Conservation (phyloP, 2,329 filamentous ascomycete genomes). For the Penicillium sp. region DNA sequence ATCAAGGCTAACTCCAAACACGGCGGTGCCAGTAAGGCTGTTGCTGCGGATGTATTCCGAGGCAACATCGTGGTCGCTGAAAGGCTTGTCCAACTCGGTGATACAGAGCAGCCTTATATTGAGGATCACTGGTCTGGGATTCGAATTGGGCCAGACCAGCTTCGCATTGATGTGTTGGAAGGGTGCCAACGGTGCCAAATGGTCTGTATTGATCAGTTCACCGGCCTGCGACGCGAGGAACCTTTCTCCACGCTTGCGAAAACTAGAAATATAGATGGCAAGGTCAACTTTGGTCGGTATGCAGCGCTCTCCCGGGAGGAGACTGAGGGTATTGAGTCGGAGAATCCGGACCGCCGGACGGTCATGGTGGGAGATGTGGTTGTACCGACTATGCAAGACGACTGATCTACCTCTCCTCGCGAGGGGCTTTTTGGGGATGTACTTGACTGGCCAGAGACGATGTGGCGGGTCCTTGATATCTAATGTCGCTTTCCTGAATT, state of each 20-base stretch:
- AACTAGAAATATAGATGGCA: slow-evolving; percentile 76
- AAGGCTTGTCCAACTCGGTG: slow-evolving; percentile 43
- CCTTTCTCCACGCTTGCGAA: slow-evolving; percentile 86
- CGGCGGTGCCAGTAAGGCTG: slow-evolving; percentile 51
- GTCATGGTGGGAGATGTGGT: slow-evolving; percentile 44
- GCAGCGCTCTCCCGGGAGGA: slow-evolving; percentile 45
- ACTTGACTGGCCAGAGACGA: too few species aligned
- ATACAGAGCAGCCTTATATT: slow-evolving; percentile 61
- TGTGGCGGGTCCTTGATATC: too few species aligned
- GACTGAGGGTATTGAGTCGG: slow-evolving; percentile 13
- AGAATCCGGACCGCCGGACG: slow-evolving; percentile 20
- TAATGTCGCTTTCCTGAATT: too few species aligned
- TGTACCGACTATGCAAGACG: slow-evolving; percentile 29
- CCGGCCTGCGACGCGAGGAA: slow-evolving; percentile 72
- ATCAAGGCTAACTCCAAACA: slow-evolving; percentile 61
- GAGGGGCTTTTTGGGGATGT: too few species aligned
- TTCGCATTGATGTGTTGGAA: slow-evolving; percentile 63
- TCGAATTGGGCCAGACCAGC: slow-evolving; percentile 54
- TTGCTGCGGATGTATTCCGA: slow-evolving; percentile 73
- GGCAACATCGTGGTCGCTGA: slow-evolving; percentile 78
- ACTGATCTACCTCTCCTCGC: too few species aligned
- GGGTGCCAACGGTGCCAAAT: slow-evolving; percentile 90
- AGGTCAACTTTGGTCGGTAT: slow-evolving; percentile 87
- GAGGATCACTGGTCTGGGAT: slow-evolving; percentile 77
- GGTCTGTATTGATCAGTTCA: slow-evolving; percentile 89